Evolutionary conservation across 805 yeast species (phyloP).

Genomic region (Ogataea trehalophila): DNA sequence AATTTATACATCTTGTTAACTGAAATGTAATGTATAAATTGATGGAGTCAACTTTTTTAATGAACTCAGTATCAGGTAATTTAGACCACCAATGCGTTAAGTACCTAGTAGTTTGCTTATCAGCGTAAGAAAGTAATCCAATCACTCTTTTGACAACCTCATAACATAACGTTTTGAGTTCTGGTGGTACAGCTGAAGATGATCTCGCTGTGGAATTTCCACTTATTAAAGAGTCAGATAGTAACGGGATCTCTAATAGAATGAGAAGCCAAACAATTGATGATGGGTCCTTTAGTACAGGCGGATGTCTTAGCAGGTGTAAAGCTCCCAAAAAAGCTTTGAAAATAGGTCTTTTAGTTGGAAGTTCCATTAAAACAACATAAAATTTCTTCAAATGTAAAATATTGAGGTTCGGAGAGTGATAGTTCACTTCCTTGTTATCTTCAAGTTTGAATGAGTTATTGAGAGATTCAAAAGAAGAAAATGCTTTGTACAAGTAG

Average conservation of each 20-base stretch:
- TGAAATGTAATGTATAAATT: conserved; percentile 79
- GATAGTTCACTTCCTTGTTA: conserved; percentile 18
- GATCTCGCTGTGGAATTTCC: conserved; percentile 16
- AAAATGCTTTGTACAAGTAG: conserved; percentile 43
- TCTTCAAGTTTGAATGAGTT: conserved; percentile 44
- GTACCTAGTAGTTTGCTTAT: conserved; percentile 35
- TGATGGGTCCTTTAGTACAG: conserved; percentile 34
- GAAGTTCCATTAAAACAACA: conserved; percentile 41
- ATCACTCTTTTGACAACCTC: conserved; percentile 64
- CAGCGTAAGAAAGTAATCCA: conserved; percentile 59
- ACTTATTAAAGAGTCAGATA: conserved; percentile 42
- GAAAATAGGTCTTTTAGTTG: conserved; percentile 57
- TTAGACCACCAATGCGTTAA: conserved; percentile 52
- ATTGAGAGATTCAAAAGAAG: conserved; percentile 44
- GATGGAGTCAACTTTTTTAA: conserved; percentile 54
- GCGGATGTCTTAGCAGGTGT: conserved; percentile 49
- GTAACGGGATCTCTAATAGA: conserved; percentile 62
- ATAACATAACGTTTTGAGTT: conserved; percentile 53
- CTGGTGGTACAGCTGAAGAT: conserved; percentile 31
- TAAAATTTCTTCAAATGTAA: conserved; percentile 44
- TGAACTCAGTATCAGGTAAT: conserved; percentile 39
- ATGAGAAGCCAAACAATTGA: conserved; percentile 58
- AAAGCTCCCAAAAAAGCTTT: conserved; percentile 49
- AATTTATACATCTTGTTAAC: conserved; percentile 47
- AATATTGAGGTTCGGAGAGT: conserved; percentile 49